Conservation (phyloP, 257 asterid species). For the Hygrophila difformis region DNA sequence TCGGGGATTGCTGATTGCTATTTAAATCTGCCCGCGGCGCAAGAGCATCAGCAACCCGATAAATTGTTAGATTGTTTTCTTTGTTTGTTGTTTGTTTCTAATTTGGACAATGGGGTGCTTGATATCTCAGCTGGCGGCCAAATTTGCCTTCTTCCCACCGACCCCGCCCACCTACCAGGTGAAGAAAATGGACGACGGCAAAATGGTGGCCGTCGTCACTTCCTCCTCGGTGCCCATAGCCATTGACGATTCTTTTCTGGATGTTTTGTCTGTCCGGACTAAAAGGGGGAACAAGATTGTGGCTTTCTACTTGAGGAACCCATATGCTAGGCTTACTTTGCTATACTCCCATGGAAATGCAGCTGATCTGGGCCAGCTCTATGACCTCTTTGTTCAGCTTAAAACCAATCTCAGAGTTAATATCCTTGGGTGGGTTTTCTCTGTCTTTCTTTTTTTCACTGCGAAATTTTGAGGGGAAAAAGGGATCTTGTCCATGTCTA, state of each 20-base stretch:
- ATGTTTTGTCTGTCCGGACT: constrained; percentile 55
- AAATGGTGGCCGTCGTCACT: constrained; percentile 60
- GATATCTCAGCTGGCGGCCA: constrained; percentile 84
- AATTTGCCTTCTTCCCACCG: constrained; percentile 96
- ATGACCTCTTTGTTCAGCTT: constrained; percentile 92
- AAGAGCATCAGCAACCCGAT: too few species aligned
- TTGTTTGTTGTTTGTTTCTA: too few species aligned
- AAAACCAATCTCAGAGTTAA: constrained; percentile 93
- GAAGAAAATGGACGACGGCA: constrained; percentile 68
- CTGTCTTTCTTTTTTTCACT: constrained; percentile 12
- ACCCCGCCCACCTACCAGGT: constrained; percentile 87
- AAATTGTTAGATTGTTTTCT: too few species aligned
- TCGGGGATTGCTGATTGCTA: too few species aligned
- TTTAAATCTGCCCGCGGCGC: too few species aligned
- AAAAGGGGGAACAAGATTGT: constrained; percentile 88
- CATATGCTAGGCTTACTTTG: constrained; percentile 79
- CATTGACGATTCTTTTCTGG: constrained; percentile 62
- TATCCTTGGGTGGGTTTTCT: constrained; percentile 58
- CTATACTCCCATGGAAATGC: constrained; percentile 96
- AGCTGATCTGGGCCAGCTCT: constrained; percentile 98
- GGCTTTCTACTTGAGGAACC: constrained; percentile 80
- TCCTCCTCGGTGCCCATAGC: constrained; percentile 62
- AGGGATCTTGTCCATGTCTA: constrained; percentile 8
- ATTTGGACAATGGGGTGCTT: constrained; percentile 63
- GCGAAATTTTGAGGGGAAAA: neutral